Conservation (phyloP, 2,329 filamentous ascomycete genomes). For the Neocatenulostroma microsporum region DNA sequence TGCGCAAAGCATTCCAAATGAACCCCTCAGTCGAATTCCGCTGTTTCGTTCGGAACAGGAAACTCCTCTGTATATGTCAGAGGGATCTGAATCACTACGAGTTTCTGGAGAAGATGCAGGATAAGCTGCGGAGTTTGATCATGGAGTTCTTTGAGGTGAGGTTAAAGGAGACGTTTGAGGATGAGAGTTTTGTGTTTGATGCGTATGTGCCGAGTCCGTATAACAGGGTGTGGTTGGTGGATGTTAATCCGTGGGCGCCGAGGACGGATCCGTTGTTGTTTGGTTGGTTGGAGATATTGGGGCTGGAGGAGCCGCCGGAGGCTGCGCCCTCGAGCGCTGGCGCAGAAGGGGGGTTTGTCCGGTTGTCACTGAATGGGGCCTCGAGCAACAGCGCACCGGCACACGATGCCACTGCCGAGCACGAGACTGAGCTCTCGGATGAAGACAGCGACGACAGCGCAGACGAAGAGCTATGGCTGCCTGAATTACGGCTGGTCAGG, state of each 20-base stretch:
- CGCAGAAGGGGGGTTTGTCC: constrained; percentile 20
- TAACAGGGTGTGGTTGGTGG: constrained; percentile 73
- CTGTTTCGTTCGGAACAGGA: constrained; percentile 81
- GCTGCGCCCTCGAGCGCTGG: no score
- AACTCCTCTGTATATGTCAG: constrained; percentile 76
- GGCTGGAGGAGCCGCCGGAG: constrained; percentile 51
- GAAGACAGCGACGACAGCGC: constrained; percentile 33
- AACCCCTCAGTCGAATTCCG: constrained; percentile 91
- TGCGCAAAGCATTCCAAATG: constrained; percentile 79
- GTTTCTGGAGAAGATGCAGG: constrained; percentile 64
- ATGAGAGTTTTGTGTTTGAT: constrained; percentile 80
- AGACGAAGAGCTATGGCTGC: constrained; percentile 51
- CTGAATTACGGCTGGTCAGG: constrained; percentile 75
- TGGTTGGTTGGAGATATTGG: constrained; percentile 79
- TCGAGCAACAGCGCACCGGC: no score
- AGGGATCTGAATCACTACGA: constrained; percentile 85
- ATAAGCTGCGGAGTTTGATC: constrained; percentile 60
- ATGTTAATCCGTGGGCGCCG: constrained; percentile 91
- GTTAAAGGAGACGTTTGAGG: constrained; percentile 70
- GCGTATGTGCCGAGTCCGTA: constrained; percentile 77
- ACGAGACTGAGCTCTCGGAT: constrained; percentile 3
- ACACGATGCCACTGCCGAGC: neutral
- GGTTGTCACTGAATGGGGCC: constrained; percentile 16
- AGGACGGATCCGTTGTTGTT: constrained; percentile 85
- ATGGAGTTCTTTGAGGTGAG: constrained; percentile 68